Conservation (phyloP, 805 yeast genomes). For the Teunomyces funiuensis region DNA sequence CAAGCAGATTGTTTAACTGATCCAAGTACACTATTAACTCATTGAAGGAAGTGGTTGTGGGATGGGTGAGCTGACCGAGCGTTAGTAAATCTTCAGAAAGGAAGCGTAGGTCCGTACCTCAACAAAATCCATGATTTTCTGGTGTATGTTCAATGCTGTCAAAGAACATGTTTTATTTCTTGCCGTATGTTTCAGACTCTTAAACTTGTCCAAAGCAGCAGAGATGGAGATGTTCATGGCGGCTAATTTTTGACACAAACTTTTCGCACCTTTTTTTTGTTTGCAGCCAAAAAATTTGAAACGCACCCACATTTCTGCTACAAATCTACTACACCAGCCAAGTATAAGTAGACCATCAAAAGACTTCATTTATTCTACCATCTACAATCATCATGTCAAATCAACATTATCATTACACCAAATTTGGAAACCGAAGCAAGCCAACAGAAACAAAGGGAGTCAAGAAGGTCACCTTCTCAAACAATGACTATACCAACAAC, state of each 20-base stretch:
- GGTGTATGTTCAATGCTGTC: neutral
- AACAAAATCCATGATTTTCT: neutral
- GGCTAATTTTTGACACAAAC: neutral
- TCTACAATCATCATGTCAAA: neutral
- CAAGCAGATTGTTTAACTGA: neutral
- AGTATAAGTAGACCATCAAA: neutral
- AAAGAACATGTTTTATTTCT: neutral
- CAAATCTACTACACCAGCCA: neutral
- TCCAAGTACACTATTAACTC: neutral
- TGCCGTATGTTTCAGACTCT: slow-evolving; percentile 1
- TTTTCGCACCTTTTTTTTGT: neutral
- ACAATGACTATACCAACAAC: slow-evolving; percentile 73
- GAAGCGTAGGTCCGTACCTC: neutral
- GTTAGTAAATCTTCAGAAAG: neutral
- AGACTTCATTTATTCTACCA: too few relatives aligned
- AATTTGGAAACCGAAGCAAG: slow-evolving; percentile 15
- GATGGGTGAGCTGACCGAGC: neutral
- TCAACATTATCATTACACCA: slow-evolving; percentile 18
- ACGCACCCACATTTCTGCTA: neutral
- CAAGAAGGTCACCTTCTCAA: slow-evolving; percentile 17
- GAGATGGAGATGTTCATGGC: neutral
- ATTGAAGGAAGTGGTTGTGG: neutral
- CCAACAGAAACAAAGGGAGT: neutral
- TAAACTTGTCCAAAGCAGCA: neutral
- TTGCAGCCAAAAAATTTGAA: slow-evolving; percentile 3